phyloP scores from a whole-genome alignment of 345 rosid genomes.

The Pistacia atlantica region DNA sequence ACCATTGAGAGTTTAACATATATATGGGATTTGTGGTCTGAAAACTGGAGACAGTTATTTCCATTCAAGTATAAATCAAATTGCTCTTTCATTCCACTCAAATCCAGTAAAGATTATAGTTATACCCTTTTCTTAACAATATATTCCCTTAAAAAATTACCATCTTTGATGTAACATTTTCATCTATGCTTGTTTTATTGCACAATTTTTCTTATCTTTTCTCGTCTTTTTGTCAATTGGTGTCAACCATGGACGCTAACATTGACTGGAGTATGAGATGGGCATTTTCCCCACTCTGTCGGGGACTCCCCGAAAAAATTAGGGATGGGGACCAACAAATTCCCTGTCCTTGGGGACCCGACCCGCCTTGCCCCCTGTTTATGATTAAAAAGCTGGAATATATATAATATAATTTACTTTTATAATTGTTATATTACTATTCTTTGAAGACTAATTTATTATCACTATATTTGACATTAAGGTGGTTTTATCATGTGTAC shows the following conservation, averaged over 20 bases:
- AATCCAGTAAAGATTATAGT: not conserved
- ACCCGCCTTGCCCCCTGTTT: no score
- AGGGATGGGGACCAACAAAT: no score
- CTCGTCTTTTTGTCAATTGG: conserved; percentile 38
- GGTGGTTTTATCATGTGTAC: no score
- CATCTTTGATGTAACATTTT: not conserved
- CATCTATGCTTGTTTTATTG: not conserved
- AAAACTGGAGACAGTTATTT: not conserved
- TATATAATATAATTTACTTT: no score
- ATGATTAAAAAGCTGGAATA: no score
- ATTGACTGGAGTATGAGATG: conserved; percentile 54
- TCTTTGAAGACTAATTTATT: no score
- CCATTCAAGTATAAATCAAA: not conserved
- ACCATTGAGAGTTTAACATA: not conserved
- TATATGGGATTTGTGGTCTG: not conserved
- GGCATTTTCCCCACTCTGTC: no score
- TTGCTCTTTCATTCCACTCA: not conserved
- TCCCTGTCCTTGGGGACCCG: no score
- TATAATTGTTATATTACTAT: no score
- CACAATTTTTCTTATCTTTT: not conserved
- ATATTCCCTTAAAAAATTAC: not conserved
- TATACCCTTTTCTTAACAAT: not conserved
- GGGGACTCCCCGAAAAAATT: no score
- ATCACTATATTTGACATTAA: no score
- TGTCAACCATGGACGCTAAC: conserved; percentile 97